Conservation (phyloP, 768 basidiomycete species). For the Stropharia rugosoannulata region DNA sequence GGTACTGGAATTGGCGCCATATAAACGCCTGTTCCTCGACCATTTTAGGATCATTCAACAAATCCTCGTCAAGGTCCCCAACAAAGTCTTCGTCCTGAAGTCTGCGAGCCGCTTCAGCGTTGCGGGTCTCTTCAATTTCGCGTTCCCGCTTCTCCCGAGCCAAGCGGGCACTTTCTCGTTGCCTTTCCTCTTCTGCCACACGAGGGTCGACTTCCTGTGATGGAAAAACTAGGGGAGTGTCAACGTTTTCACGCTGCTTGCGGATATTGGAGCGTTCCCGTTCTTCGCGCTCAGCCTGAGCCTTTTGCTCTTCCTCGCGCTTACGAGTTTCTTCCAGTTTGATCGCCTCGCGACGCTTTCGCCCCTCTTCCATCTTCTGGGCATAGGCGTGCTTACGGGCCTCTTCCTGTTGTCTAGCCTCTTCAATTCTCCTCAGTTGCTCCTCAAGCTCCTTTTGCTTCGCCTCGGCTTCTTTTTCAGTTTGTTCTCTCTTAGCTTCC, state of each 20-base stretch:
- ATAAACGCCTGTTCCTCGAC: constrained; percentile 26
- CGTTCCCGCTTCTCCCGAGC: constrained; percentile 19
- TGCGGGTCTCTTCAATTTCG: constrained; percentile 17
- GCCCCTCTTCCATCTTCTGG: constrained; percentile 12
- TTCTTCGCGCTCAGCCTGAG: constrained; percentile 1
- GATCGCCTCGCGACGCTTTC: constrained; percentile 13
- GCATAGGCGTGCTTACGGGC: constrained; percentile 13
- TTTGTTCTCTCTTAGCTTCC: constrained; percentile 10
- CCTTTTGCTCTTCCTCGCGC: neutral
- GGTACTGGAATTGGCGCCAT: constrained; percentile 39
- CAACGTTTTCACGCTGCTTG: neutral
- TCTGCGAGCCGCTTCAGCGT: constrained; percentile 21
- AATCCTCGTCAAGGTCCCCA: neutral
- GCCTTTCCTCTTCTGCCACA: constrained; percentile 8
- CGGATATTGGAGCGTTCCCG: neutral
- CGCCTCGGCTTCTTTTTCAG: constrained; percentile 7
- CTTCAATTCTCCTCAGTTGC: constrained; percentile 1
- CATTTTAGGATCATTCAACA: constrained; percentile 15
- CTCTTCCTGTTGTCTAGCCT: constrained; percentile 10
- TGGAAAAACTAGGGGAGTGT: neutral
- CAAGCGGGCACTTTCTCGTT: neutral
- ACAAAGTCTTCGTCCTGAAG: constrained; percentile 27
- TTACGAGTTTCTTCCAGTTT: neutral
- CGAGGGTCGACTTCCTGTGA: neutral
- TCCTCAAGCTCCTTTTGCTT: constrained; percentile 15